A percentile compares a stretch with the other conserved stretches of the same genome.
phyloP scores from a whole-genome alignment of 2,329 filamentous ascomycete species.

The Aureobasidium sp. region DNA sequence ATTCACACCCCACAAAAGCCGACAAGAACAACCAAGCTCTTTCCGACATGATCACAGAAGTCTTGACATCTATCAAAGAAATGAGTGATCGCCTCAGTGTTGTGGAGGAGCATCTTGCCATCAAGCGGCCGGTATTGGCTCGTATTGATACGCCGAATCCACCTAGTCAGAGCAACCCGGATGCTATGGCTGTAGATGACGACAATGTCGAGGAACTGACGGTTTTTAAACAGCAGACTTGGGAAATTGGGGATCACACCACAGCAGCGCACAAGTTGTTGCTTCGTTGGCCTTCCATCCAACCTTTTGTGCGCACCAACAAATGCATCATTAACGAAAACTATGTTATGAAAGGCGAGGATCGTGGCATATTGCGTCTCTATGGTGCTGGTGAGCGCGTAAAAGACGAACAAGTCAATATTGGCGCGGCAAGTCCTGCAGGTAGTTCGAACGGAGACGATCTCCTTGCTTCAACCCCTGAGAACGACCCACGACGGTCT shows the following conservation, averaged over 20 bases:
- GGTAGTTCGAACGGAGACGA: conserved; percentile 32
- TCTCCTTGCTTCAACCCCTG: conserved; percentile 35
- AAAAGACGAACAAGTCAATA: conserved; percentile 26
- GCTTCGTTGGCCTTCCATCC: conserved; percentile 49
- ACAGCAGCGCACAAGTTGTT: conserved; percentile 82
- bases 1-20: conserved; percentile 67
- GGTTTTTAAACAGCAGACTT: not conserved
- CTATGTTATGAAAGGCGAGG: conserved; percentile 33
- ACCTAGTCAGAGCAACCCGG: not conserved
- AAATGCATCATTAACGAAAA: conserved; percentile 19
- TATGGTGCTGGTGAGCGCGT: conserved; percentile 35
- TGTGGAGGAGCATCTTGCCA: conserved; percentile 21
- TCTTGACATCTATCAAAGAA: conserved; percentile 38
- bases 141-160: conserved; percentile 12
- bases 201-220: not conserved
- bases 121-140: not conserved
- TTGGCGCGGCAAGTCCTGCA: conserved; percentile 33
- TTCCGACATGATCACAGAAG: conserved; percentile 34
- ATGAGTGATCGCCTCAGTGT: conserved; percentile 26
- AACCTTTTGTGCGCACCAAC: conserved; percentile 15
- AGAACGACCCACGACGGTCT: conserved; percentile 27
- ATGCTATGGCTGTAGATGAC: conserved; percentile 12
- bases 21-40: conserved; percentile 33
- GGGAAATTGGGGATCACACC: conserved; percentile 61
- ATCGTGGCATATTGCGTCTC: conserved; percentile 29